Evolutionary conservation across 2,329 filamentous ascomycete species (phyloP).

Genomic region (Graphium sp.): DNA sequence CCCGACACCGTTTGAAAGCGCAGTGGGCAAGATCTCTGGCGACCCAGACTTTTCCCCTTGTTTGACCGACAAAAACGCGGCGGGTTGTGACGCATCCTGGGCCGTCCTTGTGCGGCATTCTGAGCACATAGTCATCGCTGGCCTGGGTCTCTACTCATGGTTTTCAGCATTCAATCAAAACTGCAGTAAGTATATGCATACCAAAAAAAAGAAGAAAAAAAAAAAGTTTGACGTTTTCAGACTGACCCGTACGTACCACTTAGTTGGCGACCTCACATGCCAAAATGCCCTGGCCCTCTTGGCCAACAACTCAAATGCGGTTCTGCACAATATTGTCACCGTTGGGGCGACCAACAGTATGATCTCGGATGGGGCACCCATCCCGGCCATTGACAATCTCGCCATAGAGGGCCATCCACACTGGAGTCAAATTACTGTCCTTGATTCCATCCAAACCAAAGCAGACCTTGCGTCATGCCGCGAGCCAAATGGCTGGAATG

Average conservation of each 20-base stretch:
- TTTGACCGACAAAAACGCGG: constrained; percentile 3
- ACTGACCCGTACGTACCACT: too few species aligned
- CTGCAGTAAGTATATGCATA: too few species aligned
- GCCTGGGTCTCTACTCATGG: constrained; percentile 12
- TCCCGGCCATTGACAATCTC: constrained; percentile 12
- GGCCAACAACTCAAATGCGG: constrained; percentile 8
- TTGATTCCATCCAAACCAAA: too few species aligned
- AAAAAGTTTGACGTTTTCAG: too few species aligned
- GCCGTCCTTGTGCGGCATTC: constrained; percentile 6
- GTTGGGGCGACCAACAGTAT: constrained; percentile 14
- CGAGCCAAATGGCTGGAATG: too few species aligned
- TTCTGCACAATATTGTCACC: constrained; percentile 12
- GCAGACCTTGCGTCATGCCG: too few species aligned
- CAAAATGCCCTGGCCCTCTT: constrained; percentile 10
- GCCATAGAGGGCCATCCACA: constrained; percentile 11
- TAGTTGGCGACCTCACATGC: constrained; percentile 7
- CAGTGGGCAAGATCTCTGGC: constrained; percentile 2
- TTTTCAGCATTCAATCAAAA: constrained; percentile 8
- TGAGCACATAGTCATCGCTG: constrained; percentile 9
- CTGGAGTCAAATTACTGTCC: too few species aligned
- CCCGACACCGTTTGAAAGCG: constrained; percentile 7
- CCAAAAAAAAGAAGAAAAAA: too few species aligned
- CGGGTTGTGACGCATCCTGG: constrained; percentile 10
- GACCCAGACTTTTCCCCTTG: constrained; percentile 8
- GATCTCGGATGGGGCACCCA: constrained; percentile 10